Evolutionary conservation across 2,329 filamentous ascomycete species (phyloP), one percentile per base, ranked within the genome.

Genomic region (Tothia fuscella): DNA sequence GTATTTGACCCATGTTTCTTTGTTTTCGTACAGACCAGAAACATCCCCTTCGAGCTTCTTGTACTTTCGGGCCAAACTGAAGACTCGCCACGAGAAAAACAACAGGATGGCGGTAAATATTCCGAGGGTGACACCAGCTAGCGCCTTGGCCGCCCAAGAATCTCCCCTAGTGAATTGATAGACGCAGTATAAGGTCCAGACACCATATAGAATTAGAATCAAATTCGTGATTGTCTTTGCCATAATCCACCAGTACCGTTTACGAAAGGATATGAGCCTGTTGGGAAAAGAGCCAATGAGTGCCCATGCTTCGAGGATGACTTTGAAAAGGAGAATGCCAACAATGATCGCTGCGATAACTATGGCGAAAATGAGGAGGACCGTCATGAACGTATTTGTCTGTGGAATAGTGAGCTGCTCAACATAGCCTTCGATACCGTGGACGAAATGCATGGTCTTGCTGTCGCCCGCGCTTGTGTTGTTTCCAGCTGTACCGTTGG

Each of bases 211-310:
- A 14, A 96, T 67, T 46, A 96, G 71, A 51, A 98, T 87, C 60
- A 98, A 71, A 50, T 84, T 83, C 32, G 87, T 93, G 54, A 96
- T 82, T 13, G 87, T 82, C 47, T 89, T 84, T 34, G 81, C 84
- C 58, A 98, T 80, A 42, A 87, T 78, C 50, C 84, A 82, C 91
- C 91, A 96, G 68, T 96, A 96, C 60, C 93, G 84, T 65, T 93
- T 83, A 50, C 91, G 82, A 74, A 96, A 96, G 34, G 82, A 80
- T 13, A 76, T 68, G 44, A 96, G 72, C 26, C 74, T 72, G 56
- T 85, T 71, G 10, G 91, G 88, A 56, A 96, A 93, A 46, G 69
- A 84, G 49, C 82, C 87, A 50, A 84, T 89, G n/a, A 95, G 68
- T 13, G 87, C 82, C 86, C 89, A 95, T 29, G 77, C 68, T 63